Base-by-base conservation (phyloP, 2,329 filamentous ascomycete species). In the Penicillium concentricum region DNA sequence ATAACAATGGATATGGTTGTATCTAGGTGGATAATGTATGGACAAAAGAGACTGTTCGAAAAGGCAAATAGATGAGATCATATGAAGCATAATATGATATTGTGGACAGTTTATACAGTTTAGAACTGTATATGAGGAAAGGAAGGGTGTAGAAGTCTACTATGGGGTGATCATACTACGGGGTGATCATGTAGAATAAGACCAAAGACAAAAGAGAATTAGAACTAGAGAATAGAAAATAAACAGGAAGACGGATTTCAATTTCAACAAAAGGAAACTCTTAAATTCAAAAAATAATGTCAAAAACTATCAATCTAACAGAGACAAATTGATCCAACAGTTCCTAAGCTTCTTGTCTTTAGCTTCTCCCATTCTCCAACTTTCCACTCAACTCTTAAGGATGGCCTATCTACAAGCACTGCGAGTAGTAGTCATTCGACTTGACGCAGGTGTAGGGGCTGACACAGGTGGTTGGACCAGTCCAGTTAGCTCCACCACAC, bases 341-440 rank as follows among this genome's bases (percentile, higher is more conserved):
- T 41, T 12, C 32, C 30, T 13, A 32, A 32, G 30, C 30, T 13
- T 41, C 42, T 30, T 18, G 18, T 18, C 34, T 28, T 41, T 9
- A 16, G 5, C 28, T 7, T 12, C 32, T 6, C 15, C 30, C 26
- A 28, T 34, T 35, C 15, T 24, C 15, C 22, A 16, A 37, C 1
- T 12, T 8, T 18, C n/a, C 15, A 28, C 1, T 8, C 8, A 3
- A 32, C 13, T 6, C 6, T 30, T 15, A 18, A 10, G 9, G 5
- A 15, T 5, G 34, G 20, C 18, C 28, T 26, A 41, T 28, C 43
- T 69, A 70, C 51, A 74, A 49, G 53, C 74, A 77, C 64, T 77
- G 74, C 10, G 69, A 74, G 60, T 77, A 77, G 49, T 66, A 77
- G 8, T 68, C 63, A 50, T 71, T 74, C 57, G 64, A 51, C 22